These are phyloP conservation scores for Penstemon newberryi DNA, from an alignment of 257 asterid genomes.

Conservation along the genomic window DNA sequence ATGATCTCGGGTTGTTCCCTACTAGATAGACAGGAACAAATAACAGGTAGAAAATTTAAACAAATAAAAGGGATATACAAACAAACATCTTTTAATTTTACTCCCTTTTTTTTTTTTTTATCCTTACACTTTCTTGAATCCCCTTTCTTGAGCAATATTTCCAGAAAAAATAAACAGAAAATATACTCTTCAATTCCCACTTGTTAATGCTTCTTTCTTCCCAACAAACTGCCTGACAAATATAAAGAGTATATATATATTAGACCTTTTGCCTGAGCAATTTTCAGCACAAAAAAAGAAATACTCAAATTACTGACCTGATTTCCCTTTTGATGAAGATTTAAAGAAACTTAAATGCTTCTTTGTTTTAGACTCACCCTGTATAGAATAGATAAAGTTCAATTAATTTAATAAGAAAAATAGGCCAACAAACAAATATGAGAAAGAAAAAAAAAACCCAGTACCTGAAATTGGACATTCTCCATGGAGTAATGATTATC, in stretches of 20 bases:
- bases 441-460: not conserved
- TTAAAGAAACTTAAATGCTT: conserved; percentile 58
- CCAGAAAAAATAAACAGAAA: conserved; percentile 35
- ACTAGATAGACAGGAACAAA: conserved; percentile 58
- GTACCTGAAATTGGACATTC: conserved; percentile 52
- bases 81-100: conserved; percentile 48
- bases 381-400: not conserved
- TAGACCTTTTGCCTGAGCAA: not conserved
- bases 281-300: not conserved
- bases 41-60: conserved; percentile 43
- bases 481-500: conserved; percentile 34
- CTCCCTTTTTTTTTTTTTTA: conserved; percentile 37
- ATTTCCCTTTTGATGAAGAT: conserved; percentile 50
- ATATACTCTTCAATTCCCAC: conserved; percentile 26
- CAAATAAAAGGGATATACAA: conserved; percentile 38
- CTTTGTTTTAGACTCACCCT: conserved; percentile 65
- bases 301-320: conserved; percentile 36
- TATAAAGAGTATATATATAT: not conserved
- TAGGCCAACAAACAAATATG: not conserved
- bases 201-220: conserved; percentile 58
- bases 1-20: conserved; percentile 66
- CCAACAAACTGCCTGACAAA: conserved; percentile 53
- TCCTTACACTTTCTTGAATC: conserved; percentile 31
- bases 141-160: conserved; percentile 28
- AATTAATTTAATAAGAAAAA: not conserved